A percentile compares a stretch with the other conserved stretches of the same genome.
Conservation (phyloP, 495 filamentous ascomycete species). For the Podospora didyma region DNA sequence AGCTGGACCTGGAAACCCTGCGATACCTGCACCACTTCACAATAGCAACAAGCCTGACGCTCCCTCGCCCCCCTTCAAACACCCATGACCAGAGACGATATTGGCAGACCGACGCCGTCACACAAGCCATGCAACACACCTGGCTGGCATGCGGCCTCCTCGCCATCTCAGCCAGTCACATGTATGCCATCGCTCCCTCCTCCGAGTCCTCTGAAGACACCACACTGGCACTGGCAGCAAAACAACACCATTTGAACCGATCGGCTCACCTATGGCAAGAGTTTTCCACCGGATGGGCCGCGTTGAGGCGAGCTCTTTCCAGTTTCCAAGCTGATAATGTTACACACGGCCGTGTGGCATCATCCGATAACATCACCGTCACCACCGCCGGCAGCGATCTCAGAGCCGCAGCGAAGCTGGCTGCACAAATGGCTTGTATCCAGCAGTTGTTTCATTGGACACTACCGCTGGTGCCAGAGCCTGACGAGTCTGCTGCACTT, state of each 20-base stretch:
- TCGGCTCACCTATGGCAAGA: neutral
- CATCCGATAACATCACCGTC: too few species aligned
- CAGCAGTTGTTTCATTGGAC: neutral
- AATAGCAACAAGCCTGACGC: neutral
- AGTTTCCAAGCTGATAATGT: too few species aligned
- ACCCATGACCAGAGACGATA: neutral
- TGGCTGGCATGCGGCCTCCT: neutral
- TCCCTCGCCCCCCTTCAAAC: too few species aligned
- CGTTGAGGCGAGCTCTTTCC: neutral
- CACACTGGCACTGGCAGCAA: neutral
- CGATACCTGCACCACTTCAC: conserved; percentile 35
- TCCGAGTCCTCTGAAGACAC: neutral
- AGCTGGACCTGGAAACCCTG: conserved; percentile 28
- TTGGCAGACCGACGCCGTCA: neutral
- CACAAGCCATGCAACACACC: neutral
- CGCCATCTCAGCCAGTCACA: neutral
- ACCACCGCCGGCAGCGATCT: neutral
- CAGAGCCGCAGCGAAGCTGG: neutral
- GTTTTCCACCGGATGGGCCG: neutral
- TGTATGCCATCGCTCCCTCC: neutral
- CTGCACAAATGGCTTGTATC: neutral
- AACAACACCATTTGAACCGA: neutral
- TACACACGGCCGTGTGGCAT: too few species aligned
- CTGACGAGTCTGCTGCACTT: too few species aligned
- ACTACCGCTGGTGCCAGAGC: too few species aligned